Evolutionary conservation across 192 early-diverging fungal genomes (phyloP), one percentile per base, ranked within the genome.

Genomic region (Umbelopsis isabellina): DNA sequence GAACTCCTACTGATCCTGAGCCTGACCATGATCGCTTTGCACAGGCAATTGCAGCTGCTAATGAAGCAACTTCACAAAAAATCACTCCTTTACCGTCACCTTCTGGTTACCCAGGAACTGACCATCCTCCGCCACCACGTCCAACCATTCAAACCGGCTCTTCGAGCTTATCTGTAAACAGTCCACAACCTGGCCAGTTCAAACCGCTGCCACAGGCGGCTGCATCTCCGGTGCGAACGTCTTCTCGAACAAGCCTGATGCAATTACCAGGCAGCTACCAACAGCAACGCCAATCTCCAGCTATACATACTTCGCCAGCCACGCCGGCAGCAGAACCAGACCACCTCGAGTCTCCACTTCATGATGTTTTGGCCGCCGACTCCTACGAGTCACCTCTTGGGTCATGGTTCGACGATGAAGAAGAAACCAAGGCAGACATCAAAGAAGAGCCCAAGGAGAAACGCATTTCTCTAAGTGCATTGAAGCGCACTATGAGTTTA

Each of bases 401-500:
- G 4, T 61, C 55, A 13, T 61, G 55, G 55, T 11, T 61, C 4
- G 55, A 61, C 16, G 13, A 35, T 35, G 55, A 61, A 35, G 55
- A 33, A 5, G 55, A 61, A 13, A 41, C 7, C 10, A 41, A 41
- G 10, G 37, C 37, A 9, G 55, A 61, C 5, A 8, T 10, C 9
- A 35, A 61, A 18, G 55, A 61, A 25, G 55, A 35, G 55, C 27
- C 55, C 13, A 61, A 61, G 30, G 55, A 61, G 25, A 61, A 33
- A n/a, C 55, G 55, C 6, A 61, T 61, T 18, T 61, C 55, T 2
- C 33, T 61, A 3, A 61, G 33, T 61, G 55, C 55, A 1, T 18
- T 61, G 16, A 61, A 61, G 55, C 55, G 55, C 13, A 61, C 27
- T 2, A 61, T 61, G 55, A 61, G 55, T 35, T 18, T 61, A 30